These are phyloP conservation scores for Dysphania ambrosioides DNA, from an alignment of 148 eudicot species.

Conservation along the genomic window DNA sequence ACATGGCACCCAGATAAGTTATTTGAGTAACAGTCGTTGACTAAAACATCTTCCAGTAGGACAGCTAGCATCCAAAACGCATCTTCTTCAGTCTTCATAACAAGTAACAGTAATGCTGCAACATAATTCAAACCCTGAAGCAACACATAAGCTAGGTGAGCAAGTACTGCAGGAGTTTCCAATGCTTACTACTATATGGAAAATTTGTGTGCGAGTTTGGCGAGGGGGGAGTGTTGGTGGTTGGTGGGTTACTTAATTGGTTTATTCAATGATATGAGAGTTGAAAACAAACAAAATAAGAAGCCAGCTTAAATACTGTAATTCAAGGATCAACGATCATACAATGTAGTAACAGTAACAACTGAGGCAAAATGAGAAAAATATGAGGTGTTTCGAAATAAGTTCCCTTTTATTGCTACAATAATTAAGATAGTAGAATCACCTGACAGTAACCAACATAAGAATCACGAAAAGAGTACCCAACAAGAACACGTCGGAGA, in stretches of 20 bases:
- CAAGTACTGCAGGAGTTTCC: not conserved
- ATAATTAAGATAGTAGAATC: slow-evolving; percentile 3
- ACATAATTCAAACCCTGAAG: slow-evolving; percentile 90
- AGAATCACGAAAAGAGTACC: slow-evolving; percentile 91
- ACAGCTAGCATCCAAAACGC: slow-evolving; percentile 99
- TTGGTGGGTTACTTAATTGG: no score
- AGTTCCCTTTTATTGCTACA: not conserved
- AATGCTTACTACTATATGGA: not conserved
- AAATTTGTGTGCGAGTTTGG: no score
- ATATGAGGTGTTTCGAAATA: not conserved
- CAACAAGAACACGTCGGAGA: slow-evolving; percentile 94
- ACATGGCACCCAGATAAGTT: slow-evolving; percentile 97
- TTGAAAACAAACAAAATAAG: no score
- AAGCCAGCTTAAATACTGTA: no score
- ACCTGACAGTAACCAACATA: slow-evolving; percentile 99
- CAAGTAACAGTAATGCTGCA: slow-evolving; percentile 85
- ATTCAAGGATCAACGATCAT: no score
- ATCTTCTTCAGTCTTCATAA: slow-evolving; percentile 99
- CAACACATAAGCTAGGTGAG: slow-evolving; percentile 7
- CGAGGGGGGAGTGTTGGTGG: no score
- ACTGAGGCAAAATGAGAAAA: not conserved
- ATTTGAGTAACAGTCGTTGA: slow-evolving; percentile 73
- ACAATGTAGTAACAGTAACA: not conserved
- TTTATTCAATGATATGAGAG: no score
- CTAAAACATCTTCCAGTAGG: slow-evolving; percentile 82